Conservation (phyloP, 768 basidiomycete species). For the Leucosporidium yakuticum region DNA sequence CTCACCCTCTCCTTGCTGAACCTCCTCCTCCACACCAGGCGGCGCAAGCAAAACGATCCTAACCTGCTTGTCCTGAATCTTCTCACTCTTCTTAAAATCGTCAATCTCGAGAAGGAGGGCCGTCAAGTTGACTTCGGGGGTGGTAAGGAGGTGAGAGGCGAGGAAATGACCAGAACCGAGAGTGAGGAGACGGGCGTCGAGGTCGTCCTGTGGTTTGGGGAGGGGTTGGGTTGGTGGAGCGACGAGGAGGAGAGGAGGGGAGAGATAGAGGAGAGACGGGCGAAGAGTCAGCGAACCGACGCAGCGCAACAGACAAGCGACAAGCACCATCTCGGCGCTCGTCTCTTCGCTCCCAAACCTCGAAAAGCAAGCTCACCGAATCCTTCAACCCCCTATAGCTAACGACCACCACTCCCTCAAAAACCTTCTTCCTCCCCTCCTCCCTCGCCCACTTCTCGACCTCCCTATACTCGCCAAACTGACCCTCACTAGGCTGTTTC, state of each 20-base stretch:
- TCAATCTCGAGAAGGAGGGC: not conserved
- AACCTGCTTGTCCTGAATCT: not conserved
- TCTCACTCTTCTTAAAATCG: not conserved
- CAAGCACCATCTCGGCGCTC: not conserved
- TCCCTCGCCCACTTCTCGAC: not conserved
- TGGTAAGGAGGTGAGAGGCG: not conserved
- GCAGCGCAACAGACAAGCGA: not conserved
- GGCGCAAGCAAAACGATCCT: no score
- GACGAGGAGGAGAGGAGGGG: not conserved
- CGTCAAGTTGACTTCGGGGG: not conserved
- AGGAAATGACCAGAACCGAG: conserved; percentile 8
- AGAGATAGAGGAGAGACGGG: not conserved
- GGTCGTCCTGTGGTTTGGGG: conserved; percentile 1
- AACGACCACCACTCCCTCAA: conserved; percentile 12
- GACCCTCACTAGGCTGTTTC: not conserved
- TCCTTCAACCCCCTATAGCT: not conserved
- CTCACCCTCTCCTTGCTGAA: no score
- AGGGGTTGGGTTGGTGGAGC: no score
- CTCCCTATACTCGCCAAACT: not conserved
- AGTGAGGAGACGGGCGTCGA: not conserved
- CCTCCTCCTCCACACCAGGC: no score
- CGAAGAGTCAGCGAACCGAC: not conserved
- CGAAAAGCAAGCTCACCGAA: not conserved
- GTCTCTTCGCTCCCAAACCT: no score
- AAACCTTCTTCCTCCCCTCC: conserved; percentile 5